Percentiles rank a stretch among this genome's conserved stretches.
Conservation (phyloP, 441 rosid species). For the Adansonia grandidieri region DNA sequence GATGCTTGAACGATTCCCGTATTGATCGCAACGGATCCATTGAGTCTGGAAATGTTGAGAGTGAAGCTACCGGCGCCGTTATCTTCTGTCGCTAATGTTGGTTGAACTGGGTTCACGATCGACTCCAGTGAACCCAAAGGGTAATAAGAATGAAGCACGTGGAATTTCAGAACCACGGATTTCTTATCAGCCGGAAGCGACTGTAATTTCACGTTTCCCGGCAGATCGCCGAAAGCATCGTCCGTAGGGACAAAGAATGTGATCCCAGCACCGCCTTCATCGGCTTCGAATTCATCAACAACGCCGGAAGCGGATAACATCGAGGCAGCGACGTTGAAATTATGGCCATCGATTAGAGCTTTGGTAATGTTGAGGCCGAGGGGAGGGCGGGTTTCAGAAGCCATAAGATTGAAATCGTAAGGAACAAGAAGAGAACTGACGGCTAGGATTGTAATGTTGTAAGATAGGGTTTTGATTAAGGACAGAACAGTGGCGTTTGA, state of each 20-base stretch:
- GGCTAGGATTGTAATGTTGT: constrained; percentile 65
- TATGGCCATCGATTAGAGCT: constrained; percentile 74
- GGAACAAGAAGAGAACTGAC: constrained; percentile 70
- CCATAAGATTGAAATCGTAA: constrained; percentile 64
- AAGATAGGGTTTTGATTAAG: constrained; percentile 59
- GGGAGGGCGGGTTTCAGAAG: constrained; percentile 68
- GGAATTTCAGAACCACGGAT: constrained; percentile 70
- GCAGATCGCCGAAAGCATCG: constrained; percentile 72
- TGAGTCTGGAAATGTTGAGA: constrained; percentile 76
- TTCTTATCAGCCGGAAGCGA: constrained; percentile 75
- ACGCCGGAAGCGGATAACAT: constrained; percentile 83
- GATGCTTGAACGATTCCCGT: constrained; percentile 81
- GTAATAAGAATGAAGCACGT: constrained; percentile 85
- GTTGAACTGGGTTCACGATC: constrained; percentile 85
- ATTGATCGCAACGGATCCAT: constrained; percentile 80
- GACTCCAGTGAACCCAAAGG: constrained; percentile 88
- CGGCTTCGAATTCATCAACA: constrained; percentile 68
- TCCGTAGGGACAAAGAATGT: constrained; percentile 89
- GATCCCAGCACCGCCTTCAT: constrained; percentile 88
- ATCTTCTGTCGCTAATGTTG: constrained; percentile 88
- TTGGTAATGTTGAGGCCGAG: constrained; percentile 72
- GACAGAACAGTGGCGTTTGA: constrained; percentile 66
- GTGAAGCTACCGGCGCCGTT: constrained; percentile 85
- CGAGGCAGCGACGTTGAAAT: constrained; percentile 81
- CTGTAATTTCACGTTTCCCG: constrained; percentile 58